Percentiles rank a stretch among this genome's conserved stretches.
Conservation (phyloP, 2,329 filamentous ascomycete species). For the Bipolaris bicolor region DNA sequence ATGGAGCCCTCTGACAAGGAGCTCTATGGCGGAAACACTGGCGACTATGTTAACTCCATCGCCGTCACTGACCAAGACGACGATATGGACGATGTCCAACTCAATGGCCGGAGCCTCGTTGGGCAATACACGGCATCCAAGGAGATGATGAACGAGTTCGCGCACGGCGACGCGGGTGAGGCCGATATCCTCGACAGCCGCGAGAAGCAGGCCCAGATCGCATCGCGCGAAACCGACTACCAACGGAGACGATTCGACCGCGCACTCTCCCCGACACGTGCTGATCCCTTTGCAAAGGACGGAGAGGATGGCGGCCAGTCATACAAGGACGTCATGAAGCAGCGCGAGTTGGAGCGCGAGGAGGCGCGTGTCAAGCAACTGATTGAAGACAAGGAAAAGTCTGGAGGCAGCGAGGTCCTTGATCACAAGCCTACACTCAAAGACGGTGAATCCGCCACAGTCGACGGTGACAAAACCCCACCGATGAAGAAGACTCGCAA, state of each 20-base stretch:
- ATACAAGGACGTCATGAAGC: constrained; percentile 90
- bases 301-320: constrained; percentile 75
- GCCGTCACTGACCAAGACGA: constrained; percentile 79
- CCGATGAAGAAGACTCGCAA: constrained; percentile 66
- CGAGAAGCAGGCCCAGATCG: constrained; percentile 89
- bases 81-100: constrained; percentile 73
- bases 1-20: constrained; percentile 87
- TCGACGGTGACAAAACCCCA: constrained; percentile 73
- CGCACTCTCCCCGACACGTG: constrained; percentile 78
- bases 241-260: constrained; percentile 95
- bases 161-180: constrained; percentile 87
- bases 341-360: constrained; percentile 88
- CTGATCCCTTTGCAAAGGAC: constrained; percentile 83
- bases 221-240: constrained; percentile 94
- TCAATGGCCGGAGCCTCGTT: constrained; percentile 74
- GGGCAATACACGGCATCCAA: constrained; percentile 95
- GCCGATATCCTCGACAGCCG: constrained; percentile 85
- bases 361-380: constrained; percentile 83
- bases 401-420: constrained; percentile 63
- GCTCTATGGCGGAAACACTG: constrained; percentile 76
- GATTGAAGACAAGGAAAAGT: constrained; percentile 76
- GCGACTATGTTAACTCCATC: constrained; percentile 88
- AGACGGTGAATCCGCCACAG: constrained; percentile 63
- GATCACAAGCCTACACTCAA: constrained; percentile 78
- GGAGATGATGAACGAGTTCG: constrained; percentile 92